Evolutionary conservation across 495 filamentous ascomycete genomes (phyloP).

Genomic region (Annulohypoxylon bovei): DNA sequence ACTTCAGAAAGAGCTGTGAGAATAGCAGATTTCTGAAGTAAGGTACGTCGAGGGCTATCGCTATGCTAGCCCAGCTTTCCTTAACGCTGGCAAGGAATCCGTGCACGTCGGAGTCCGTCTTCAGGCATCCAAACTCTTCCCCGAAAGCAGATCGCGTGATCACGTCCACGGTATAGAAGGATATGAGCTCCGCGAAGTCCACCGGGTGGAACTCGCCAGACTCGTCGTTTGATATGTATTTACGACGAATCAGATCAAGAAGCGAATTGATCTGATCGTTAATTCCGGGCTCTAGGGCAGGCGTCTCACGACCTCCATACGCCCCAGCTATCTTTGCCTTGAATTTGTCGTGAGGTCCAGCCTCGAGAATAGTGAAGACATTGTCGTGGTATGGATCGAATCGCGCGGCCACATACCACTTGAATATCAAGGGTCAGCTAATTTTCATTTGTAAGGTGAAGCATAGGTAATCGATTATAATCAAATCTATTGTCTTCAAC

Average conservation of each 20-base stretch:
- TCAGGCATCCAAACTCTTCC: slow-evolving; percentile 2
- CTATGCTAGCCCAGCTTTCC: slow-evolving; percentile 4
- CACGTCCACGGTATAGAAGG: slow-evolving; percentile 7
- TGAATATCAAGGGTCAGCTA: slow-evolving; percentile 14
- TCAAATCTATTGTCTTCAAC: neutral
- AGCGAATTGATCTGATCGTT: slow-evolving; percentile 4
- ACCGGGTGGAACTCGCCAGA: neutral
- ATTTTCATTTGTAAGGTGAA: neutral
- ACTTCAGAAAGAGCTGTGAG: neutral
- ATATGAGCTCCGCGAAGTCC: slow-evolving; percentile 3
- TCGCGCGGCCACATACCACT: slow-evolving; percentile 55
- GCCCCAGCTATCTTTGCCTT: slow-evolving; percentile 4
- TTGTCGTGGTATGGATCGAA: slow-evolving; percentile 55
- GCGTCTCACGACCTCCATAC: slow-evolving; percentile 3
- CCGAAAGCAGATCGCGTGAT: slow-evolving; percentile 7
- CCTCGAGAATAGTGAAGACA: slow-evolving; percentile 31
- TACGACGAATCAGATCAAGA: slow-evolving; percentile 2
- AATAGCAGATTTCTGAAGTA: slow-evolving; percentile 1
- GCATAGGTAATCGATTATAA: neutral
- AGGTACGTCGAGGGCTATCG: slow-evolving; percentile 4
- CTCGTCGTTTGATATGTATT: slow-evolving; percentile 4
- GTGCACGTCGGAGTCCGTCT: slow-evolving; percentile 4
- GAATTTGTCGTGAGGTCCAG: neutral
- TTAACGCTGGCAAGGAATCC: slow-evolving; percentile 2
- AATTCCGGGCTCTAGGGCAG: neutral